Conservation (phyloP, 164 flowering plant genomes). For the Chimonanthus salicifolius region DNA sequence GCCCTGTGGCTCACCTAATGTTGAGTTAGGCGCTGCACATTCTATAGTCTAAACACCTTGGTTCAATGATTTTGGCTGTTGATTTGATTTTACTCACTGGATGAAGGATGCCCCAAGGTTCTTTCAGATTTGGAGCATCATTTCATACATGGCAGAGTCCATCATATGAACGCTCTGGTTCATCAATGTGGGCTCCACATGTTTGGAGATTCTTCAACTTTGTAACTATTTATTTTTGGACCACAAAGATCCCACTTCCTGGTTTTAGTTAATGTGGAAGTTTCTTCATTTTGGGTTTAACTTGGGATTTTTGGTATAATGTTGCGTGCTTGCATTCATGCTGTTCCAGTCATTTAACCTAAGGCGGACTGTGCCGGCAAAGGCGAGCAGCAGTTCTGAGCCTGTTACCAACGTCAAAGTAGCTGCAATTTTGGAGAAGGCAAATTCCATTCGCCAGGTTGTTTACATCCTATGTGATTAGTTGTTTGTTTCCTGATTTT, state of each 20-base stretch:
- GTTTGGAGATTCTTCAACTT: background rate
- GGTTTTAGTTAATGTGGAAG: background rate
- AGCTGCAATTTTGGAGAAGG: constrained; percentile 79
- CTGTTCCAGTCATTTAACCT: constrained; percentile 65
- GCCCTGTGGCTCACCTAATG: too few species aligned
- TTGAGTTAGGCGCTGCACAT: too few species aligned
- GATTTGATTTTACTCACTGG: too few species aligned
- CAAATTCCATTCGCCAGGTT: constrained; percentile 92
- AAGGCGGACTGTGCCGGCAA: constrained; percentile 48
- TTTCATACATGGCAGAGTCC: too few species aligned
- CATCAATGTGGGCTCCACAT: too few species aligned
- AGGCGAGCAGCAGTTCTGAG: constrained; percentile 27
- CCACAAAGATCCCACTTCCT: background rate
- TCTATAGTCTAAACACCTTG: too few species aligned
- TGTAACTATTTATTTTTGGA: background rate
- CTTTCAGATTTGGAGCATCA: too few species aligned
- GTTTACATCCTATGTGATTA: background rate
- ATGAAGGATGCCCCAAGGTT: too few species aligned
- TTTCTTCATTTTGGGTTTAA: too few species aligned
- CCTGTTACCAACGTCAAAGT: constrained; percentile 49
- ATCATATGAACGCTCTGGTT: too few species aligned
- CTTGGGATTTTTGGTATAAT: too few species aligned
- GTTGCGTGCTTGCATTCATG: background rate
- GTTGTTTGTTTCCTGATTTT: background rate
- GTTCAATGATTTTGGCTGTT: too few species aligned